Evolutionary conservation across 805 yeast species (phyloP), one percentile per base, ranked within the genome.

Genomic region (Lipomyces oligophaga): DNA sequence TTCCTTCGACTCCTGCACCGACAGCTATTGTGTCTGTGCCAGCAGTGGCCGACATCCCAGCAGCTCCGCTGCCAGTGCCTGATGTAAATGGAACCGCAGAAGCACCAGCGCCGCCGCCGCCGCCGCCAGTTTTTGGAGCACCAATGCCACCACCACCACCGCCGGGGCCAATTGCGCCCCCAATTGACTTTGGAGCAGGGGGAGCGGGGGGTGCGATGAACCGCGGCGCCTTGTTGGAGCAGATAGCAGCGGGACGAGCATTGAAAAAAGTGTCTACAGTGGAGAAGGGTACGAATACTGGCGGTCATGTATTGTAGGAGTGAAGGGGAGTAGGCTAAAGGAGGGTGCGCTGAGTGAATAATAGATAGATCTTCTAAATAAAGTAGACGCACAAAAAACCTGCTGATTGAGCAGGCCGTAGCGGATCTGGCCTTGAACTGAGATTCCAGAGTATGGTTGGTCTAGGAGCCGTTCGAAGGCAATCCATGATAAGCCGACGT

Each of bases 221-320:
- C 34, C 62, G 81, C 21, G 59, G 69, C 34, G 79, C 80, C 1
- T 66, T 77, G 42, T 66, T 81, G 43, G 80, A 81, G 3, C 80
- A 80, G 60, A 80, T 80, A 42, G 67, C 68, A 8, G 67, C 73
- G 0, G 86, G 86, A 2, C 70, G 64, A 31, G 41, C 70, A 1
- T 70, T 80, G 60, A 73, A 67, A 49, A 77, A 69, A 56, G 84
- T 80, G 34, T 49, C 44, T 36, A 58, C 60, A 4, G 46, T 51
- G 16, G 62, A 58, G 31, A 54, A 55, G 43, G 53, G 60, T 32
- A 38, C 15, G 21, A 44, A 48, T 32, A 24, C 67, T 71, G 37
- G 64, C 16, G 54, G 59, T 11, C 38, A 44, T 11, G 61, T 49
- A 15, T 36, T 34, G 45, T 39, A 49, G 22, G 41, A 24, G 44